Evolutionary conservation across 768 basidiomycete species (phyloP).

Genomic region (Lactarius psammicola): DNA sequence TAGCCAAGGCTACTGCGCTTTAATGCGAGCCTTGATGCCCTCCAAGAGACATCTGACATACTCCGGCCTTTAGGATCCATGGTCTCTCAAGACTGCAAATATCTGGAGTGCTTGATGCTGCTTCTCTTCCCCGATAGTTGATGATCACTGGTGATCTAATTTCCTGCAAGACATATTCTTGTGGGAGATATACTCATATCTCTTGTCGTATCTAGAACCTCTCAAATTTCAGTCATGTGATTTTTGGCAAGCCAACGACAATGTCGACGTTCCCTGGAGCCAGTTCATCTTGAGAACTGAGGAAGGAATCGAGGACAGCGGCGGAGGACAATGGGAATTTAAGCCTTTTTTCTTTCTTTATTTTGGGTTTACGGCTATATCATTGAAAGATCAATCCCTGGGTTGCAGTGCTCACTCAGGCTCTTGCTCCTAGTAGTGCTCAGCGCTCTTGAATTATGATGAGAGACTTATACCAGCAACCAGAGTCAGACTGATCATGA

Average conservation of each 20-base stretch:
- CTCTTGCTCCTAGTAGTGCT: too few species aligned
- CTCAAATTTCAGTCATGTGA: background rate
- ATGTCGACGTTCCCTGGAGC: background rate
- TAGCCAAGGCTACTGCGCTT: background rate
- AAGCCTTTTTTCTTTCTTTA: background rate
- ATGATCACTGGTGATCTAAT: too few species aligned
- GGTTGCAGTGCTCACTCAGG: background rate
- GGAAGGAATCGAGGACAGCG: background rate
- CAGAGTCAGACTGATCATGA: too few species aligned
- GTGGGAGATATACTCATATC: too few species aligned
- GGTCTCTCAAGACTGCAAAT: background rate
- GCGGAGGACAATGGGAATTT: background rate
- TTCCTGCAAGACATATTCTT: too few species aligned
- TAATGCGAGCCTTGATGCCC: background rate
- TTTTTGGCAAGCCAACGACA: background rate
- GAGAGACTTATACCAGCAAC: too few species aligned
- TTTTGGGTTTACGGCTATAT: background rate
- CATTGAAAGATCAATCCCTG: background rate
- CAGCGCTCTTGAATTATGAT: too few species aligned
- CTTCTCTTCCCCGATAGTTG: too few species aligned
- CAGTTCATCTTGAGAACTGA: background rate
- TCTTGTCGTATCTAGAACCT: background rate
- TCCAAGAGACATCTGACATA: background rate
- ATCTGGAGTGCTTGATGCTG: background rate
- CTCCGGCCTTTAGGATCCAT: background rate